phyloP scores from a whole-genome alignment of 2,329 filamentous ascomycete genomes.

The Aspergillus flavus region DNA sequence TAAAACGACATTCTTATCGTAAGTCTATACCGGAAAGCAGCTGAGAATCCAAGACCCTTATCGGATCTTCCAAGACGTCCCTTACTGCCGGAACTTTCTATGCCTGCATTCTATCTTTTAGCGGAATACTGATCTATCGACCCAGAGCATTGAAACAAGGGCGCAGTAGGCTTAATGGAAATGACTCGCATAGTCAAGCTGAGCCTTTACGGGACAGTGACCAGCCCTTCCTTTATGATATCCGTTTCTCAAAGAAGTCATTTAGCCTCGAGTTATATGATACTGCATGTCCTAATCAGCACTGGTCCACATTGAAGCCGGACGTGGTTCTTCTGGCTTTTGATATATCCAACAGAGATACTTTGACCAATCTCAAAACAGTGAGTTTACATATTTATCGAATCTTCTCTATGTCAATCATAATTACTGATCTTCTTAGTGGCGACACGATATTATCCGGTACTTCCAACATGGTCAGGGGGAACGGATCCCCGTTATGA shows the following conservation, averaged over 20 bases:
- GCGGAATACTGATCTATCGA: not conserved
- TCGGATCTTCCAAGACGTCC: not conserved
- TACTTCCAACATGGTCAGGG: conserved; percentile 54
- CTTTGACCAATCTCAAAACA: conserved; percentile 51
- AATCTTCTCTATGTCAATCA: not conserved
- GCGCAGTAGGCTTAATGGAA: conserved; percentile 17
- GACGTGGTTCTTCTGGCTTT: conserved; percentile 61
- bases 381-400: conserved; percentile 23
- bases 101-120: not conserved
- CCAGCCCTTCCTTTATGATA: conserved; percentile 62
- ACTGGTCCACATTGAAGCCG: conserved; percentile 57
- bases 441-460: conserved; percentile 45
- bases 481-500: conserved; percentile 57
- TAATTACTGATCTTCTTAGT: conserved; percentile 28
- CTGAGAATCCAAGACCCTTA: too few species aligned
- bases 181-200: conserved; percentile 36
- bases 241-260: conserved; percentile 57
- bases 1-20: conserved; percentile 66
- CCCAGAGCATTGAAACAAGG: conserved; percentile 23
- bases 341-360: conserved; percentile 57
- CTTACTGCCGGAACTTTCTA: not conserved
- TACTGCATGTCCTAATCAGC: conserved; percentile 57
- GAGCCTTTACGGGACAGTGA: conserved; percentile 56
- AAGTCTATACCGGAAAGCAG: conserved; percentile 29
- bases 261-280: conserved; percentile 61